Percentiles rank a stretch among this genome's conserved stretches.
phyloP scores from a whole-genome alignment of 345 rosid genomes.

The Zanthoxylum bungeanum region DNA sequence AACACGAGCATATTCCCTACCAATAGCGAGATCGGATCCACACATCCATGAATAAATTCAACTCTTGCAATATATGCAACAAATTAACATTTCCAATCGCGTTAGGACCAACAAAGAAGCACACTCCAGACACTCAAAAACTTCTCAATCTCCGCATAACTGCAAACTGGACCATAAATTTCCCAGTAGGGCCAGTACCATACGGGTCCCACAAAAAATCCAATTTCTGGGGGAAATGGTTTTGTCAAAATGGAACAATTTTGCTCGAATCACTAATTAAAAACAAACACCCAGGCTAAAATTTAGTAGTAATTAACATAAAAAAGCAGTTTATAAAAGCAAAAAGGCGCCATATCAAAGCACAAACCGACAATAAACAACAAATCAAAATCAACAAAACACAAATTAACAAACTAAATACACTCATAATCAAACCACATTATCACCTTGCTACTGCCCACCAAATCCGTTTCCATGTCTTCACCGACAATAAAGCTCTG shows the following conservation, averaged over 20 bases:
- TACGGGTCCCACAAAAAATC: not conserved
- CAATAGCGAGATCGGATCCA: not conserved
- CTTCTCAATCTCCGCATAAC: not conserved
- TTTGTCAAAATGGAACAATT: not conserved
- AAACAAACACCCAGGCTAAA: not conserved
- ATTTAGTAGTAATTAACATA: not conserved
- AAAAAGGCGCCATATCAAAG: not conserved
- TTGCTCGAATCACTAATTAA: not conserved
- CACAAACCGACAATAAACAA: not conserved
- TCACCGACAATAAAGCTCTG: not conserved
- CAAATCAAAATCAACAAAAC: not conserved
- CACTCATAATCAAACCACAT: not conserved
- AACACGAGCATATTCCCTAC: not conserved
- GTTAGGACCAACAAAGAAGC: not conserved
- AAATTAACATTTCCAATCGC: not conserved
- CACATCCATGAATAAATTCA: not conserved
- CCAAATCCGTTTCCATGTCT: constrained; percentile 7
- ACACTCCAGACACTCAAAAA: not conserved
- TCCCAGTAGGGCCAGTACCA: not conserved
- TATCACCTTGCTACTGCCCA: not conserved
- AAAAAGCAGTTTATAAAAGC: not conserved
- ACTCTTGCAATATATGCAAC: not conserved
- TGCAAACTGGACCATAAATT: not conserved
- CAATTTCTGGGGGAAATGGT: not conserved
- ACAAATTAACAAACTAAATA: not conserved